Base-by-base conservation (phyloP, 2,329 filamentous ascomycete species). In the Fusarium pininemorale region DNA sequence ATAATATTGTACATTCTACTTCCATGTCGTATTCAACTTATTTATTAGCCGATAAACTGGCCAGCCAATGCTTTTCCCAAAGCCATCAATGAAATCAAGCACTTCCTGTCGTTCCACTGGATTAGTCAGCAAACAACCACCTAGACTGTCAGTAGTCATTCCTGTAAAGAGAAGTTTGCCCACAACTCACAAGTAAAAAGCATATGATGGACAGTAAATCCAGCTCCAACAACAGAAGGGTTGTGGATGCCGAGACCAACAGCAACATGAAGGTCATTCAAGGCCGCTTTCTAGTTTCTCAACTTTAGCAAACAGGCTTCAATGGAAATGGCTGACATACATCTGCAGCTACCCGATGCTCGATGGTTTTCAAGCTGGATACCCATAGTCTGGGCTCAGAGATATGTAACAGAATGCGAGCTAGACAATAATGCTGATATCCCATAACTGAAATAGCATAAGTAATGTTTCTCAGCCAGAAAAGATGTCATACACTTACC, bases 91-190 rank as follows among this genome's bases (percentile, higher is more conserved):
- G 6, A 50, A 50, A 7, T 16, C 12, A 32, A 51, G 22, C 14
- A 35, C 47, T n/a, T 51, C 47, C 7, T 51, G 28, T 3, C 3
- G 47, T 7, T 51, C 47, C 1, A 32, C 15, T 3, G 28, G 11
- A 13, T 51, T 2, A 16, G 22, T 51, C 0, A 51, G 3, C 4
- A 51, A 7, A 6, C 47, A 51, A 9, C 47, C 22, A 3, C 47
- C 47, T 51, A 4, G 2, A 24, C 28, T 20, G 3, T 45, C 1
- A 45, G 7, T 13, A 0, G 32, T 0, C 32, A 35, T 18, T 13
- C 0, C 0, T 9, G 1, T 20, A 0, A 26, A 5, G 1, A 20
- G 10, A 24, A 16, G 3, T 35, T 4, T 1, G 6, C 1, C 4
- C 3, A 24, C 0, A 51, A 30, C 47, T 51, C 20, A 51, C 47